Conservation (phyloP, 177 flowering plant genomes). For the Telopea speciosissima region DNA sequence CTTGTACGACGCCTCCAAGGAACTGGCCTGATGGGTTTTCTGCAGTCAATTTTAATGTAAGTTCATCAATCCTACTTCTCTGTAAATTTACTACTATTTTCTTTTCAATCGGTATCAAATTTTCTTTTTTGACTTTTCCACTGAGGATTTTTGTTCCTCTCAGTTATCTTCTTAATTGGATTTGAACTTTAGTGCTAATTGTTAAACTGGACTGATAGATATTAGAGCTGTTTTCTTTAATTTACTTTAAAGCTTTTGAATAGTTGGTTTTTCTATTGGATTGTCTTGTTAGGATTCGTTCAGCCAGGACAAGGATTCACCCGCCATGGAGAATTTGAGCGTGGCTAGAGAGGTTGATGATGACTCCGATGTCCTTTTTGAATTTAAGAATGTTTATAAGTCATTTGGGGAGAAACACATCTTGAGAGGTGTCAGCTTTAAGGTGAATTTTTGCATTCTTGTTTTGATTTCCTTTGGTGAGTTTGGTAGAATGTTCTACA, state of each 20-base stretch:
- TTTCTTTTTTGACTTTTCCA: not conserved
- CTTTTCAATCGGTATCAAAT: no score
- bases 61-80: not conserved
- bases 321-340: slow-evolving; percentile 2
- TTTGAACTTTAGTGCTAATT: not conserved
- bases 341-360: slow-evolving; percentile 29
- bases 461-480: not conserved
- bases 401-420: slow-evolving; percentile 93
- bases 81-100: no score
- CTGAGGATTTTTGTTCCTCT: not conserved
- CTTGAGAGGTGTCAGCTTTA: slow-evolving; percentile 91
- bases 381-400: slow-evolving; percentile 78
- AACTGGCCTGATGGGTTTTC: slow-evolving; percentile 31
- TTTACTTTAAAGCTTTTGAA: not conserved
- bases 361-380: slow-evolving; percentile 75
- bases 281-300: slow-evolving; percentile 27
- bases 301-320: slow-evolving; percentile 10
- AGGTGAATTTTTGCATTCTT: slow-evolving; percentile 40
- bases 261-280: not conserved
- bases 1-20: slow-evolving; percentile 44
- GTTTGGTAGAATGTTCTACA: not conserved
- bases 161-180: not conserved
- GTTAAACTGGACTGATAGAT: not conserved
- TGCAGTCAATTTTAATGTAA: slow-evolving; percentile 35
- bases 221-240: not conserved